phyloP scores from a whole-genome alignment of 176 grass and related monocot genomes.

The Miscanthus lutarioriparius region DNA sequence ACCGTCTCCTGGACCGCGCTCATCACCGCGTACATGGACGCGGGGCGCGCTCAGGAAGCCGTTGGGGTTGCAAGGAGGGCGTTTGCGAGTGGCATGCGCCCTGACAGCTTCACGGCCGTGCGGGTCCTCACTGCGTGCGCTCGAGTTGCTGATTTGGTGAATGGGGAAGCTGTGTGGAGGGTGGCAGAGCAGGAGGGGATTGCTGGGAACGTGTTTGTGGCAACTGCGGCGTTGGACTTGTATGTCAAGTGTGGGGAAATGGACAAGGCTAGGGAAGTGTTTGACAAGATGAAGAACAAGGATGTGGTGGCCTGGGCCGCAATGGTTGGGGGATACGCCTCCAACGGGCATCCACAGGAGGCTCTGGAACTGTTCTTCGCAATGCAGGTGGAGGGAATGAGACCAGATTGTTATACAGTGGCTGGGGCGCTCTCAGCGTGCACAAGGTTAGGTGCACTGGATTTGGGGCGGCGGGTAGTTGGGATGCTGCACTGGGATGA shows the following conservation, averaged over 20 bases:
- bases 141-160: conserved; percentile 37
- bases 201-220: conserved; percentile 38
- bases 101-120: conserved; percentile 56
- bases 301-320: conserved; percentile 60
- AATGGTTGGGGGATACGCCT: conserved; percentile 71
- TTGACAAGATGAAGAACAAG: conserved; percentile 49
- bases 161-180: conserved; percentile 43
- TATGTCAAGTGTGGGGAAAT: conserved; percentile 64
- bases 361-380: conserved; percentile 56
- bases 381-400: conserved; percentile 45
- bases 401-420: conserved; percentile 53
- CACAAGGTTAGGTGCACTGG: conserved; percentile 55
- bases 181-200: conserved; percentile 31
- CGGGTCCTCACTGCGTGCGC: conserved; percentile 57
- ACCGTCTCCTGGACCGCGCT: conserved; percentile 72
- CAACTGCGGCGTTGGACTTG: conserved; percentile 53
- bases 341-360: conserved; percentile 53
- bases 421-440: conserved; percentile 56
- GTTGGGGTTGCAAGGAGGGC: conserved; percentile 13
- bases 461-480: conserved; percentile 40
- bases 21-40: conserved; percentile 55
- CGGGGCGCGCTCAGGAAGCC: conserved; percentile 18
- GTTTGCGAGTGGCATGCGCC: conserved; percentile 32
- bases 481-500: conserved; percentile 39
- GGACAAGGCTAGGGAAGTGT: conserved; percentile 50